Percentiles rank a stretch among this genome's conserved stretches.
phyloP scores from a whole-genome alignment of 2,329 filamentous ascomycete species.

The Paecilomyces sp. region DNA sequence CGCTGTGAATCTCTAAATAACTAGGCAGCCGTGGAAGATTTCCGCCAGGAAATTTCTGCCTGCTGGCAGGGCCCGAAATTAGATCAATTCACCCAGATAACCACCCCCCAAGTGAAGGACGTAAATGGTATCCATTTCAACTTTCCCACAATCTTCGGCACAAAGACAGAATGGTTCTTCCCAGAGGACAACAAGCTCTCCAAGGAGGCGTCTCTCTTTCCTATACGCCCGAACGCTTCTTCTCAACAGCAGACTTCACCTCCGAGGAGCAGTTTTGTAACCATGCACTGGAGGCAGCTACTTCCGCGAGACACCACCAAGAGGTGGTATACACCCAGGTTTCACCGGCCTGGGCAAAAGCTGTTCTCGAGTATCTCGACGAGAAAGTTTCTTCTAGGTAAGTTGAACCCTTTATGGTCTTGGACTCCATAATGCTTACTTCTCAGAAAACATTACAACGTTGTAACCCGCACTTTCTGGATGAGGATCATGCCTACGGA shows the following conservation, averaged over 20 bases:
- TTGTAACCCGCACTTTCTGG: not conserved
- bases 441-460: slow-evolving; percentile 2
- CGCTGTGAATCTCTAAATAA: not conserved
- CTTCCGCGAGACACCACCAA: not conserved
- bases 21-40: not conserved
- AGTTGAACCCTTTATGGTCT: not conserved
- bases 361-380: not conserved
- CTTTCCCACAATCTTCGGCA: not conserved
- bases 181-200: not conserved
- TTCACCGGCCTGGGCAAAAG: not conserved
- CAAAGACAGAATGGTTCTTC: not conserved
- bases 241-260: not conserved
- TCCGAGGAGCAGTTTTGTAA: not conserved
- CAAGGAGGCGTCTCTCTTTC: not conserved
- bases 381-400: not conserved
- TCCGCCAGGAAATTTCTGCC: not conserved
- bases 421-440: not conserved
- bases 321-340: not conserved
- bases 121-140: not conserved
- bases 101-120: not conserved
- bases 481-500: not conserved
- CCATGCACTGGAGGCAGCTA: not conserved
- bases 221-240: not conserved
- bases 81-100: no score
- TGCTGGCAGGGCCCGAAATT: not conserved